phyloP scores from a whole-genome alignment of 2,329 filamentous ascomycete genomes.

The Septoria linicola region DNA sequence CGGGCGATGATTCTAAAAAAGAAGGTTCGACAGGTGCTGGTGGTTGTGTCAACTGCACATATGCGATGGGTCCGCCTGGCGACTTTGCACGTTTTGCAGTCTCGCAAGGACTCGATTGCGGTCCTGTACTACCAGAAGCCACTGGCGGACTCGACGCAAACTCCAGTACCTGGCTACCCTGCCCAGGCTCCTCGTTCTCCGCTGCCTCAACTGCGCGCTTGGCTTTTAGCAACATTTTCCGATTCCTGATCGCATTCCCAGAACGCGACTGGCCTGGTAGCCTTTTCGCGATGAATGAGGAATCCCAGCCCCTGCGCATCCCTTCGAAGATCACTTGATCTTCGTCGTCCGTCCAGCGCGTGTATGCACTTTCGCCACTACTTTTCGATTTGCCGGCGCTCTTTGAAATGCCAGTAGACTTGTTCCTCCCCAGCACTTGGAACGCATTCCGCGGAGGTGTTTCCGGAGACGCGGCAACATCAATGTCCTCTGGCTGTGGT shows the following conservation, averaged over 20 bases:
- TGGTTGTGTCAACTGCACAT: not conserved
- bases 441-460: not conserved
- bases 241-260: constrained; percentile 1
- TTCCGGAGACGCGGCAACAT: not conserved
- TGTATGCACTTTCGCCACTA: too few relatives aligned
- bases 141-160: not conserved
- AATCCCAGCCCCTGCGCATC: constrained; percentile 4
- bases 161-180: not conserved
- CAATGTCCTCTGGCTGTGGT: not conserved
- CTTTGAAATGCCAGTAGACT: not conserved
- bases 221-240: not conserved
- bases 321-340: constrained; percentile 15
- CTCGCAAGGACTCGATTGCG: not conserved
- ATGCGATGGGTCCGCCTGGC: not conserved
- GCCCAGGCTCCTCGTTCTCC: not conserved
- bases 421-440: not conserved
- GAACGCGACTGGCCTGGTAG: constrained; percentile 1
- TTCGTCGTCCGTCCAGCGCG: constrained; percentile 13
- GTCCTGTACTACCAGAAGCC: not conserved
- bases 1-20: not conserved
- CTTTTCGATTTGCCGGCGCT: too few relatives aligned
- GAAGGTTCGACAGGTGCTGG: not conserved
- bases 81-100: not conserved
- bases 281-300: not conserved
- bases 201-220: not conserved